Evolutionary conservation across 2,329 filamentous ascomycete species (phyloP).

Genomic region (Paecilomyces variotii): DNA sequence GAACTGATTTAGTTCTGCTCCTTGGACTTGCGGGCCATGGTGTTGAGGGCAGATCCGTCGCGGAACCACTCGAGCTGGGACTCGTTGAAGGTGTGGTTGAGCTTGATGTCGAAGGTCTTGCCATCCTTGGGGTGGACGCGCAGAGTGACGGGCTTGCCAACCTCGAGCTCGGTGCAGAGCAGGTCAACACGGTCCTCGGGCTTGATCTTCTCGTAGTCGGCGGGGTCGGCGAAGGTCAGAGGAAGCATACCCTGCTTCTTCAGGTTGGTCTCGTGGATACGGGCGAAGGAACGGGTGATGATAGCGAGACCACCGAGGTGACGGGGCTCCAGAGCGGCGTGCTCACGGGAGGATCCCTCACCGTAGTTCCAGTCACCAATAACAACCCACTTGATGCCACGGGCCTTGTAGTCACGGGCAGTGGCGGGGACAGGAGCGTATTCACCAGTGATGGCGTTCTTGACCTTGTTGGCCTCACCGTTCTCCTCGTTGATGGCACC

Average conservation of each 20-base stretch:
- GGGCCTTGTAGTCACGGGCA: constrained; percentile 96
- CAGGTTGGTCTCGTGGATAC: constrained; percentile 99
- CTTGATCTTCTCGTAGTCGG: constrained; percentile 95
- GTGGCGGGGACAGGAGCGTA: constrained; percentile 85
- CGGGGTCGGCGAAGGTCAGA: constrained; percentile 86
- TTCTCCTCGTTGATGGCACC: constrained; percentile 95
- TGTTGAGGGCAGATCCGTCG: constrained; percentile 95
- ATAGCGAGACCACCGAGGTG: constrained; percentile 96
- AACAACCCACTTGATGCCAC: constrained; percentile 94
- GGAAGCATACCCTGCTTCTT: constrained; percentile 99
- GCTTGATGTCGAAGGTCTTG: constrained; percentile 68
- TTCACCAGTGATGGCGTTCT: constrained; percentile 78
- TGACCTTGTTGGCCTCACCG: constrained; percentile 94
- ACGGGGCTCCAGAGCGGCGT: constrained; percentile 93
- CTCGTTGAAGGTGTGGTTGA: constrained; percentile 96
- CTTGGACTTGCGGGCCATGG: constrained; percentile 70
- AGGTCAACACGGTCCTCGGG: constrained; percentile 90
- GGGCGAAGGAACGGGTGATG: constrained; percentile 90
- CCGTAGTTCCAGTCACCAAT: constrained; percentile 99
- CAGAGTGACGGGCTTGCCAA: constrained; percentile 89
- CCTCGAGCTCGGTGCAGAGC: constrained; percentile 76
- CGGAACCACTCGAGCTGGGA: constrained; percentile 98
- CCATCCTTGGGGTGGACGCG: constrained; percentile 87
- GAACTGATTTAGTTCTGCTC: constrained; percentile 19
- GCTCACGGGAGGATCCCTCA: constrained; percentile 94